Percentiles rank a stretch among this genome's conserved stretches.
These are phyloP conservation scores for Funneliformis caledonium DNA, from an alignment of 371 early-diverging fungal genomes.

Conservation along the genomic window DNA sequence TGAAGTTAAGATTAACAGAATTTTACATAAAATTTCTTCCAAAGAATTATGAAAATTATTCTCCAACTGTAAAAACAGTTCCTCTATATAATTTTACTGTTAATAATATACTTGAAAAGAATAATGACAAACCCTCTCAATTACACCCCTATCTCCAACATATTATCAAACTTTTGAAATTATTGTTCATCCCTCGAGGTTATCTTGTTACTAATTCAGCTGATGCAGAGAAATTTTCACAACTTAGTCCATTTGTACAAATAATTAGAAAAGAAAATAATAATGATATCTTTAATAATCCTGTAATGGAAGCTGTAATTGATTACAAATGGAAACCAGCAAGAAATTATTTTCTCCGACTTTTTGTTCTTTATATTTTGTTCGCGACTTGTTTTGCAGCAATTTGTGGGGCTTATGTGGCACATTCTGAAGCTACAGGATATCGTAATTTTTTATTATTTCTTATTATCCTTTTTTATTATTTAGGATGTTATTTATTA, in stretches of 20 bases:
- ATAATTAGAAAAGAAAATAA: not conserved
- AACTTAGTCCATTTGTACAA: not conserved
- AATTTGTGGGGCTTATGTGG: not conserved
- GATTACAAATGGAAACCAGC: not conserved
- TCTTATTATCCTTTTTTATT: not conserved
- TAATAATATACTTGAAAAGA: not conserved
- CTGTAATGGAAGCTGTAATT: not conserved
- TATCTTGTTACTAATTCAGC: no score
- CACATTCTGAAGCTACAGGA: not conserved
- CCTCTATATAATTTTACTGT: not conserved
- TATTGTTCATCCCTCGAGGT: no score
- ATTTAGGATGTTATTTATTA: not conserved
- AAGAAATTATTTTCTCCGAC: not conserved
- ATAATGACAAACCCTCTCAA: no score
- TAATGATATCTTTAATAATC: not conserved
- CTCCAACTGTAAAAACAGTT: no score
- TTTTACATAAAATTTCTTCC: no score
- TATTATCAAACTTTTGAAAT: not conserved
- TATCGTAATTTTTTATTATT: not conserved
- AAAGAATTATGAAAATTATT: no score
- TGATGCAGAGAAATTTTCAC: no score
- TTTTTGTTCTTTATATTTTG: not conserved
- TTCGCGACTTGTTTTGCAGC: not conserved
- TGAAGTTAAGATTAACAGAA: no score
- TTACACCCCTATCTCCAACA: no score